Base-by-base conservation (phyloP, 148 eudicot genomes). In the Heliamphora exappendiculata region DNA sequence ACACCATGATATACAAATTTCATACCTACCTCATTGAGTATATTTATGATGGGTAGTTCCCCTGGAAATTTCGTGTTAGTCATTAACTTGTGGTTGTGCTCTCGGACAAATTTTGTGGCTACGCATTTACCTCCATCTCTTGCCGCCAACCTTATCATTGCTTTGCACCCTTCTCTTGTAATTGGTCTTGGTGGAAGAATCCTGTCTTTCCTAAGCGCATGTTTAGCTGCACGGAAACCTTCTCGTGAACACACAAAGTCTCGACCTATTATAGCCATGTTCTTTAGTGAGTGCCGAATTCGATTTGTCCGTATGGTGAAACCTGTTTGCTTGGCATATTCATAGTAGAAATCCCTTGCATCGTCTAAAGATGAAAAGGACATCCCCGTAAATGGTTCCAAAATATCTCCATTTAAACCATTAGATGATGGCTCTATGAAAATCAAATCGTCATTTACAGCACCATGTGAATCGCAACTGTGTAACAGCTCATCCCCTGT, bases 101-200 rank as follows among this genome's bases (percentile, higher is more conserved):
- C 72, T 44, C 20, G 72, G 19, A 67, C 51, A 24, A 67, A 67
- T 44, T 67, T 67, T 47, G 70, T 67, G 53, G 24, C 51, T 42
- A 24, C 14, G 51, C 53, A 67, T 42, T 26, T 24, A 42, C 72
- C 51, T 67, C 14, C 72, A 24, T 42, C 72, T 26, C 28, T 67
- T 22, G 33, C 49, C 9, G 70, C 72, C 33, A 67, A 20, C 72
- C 72, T 42, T 37, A 44, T 67, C 72, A 67, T 67, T 0, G 72
- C 51, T 44, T 67, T 67, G 53, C 72, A 67, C 19, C 72, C 72
- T 67, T 67, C 72, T 67, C 72, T 44, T 67, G 72, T 67, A 42
- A 67, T 67, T 44, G 53, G 72, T 53, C 51, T 67, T 22, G 53
- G 72, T 13, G 72, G 51, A 42, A 67, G 72, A 42, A 42, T 17